Evolutionary conservation across 2,329 filamentous ascomycete species (phyloP).

Genomic region (Dothidotthia symphoricarpi): DNA sequence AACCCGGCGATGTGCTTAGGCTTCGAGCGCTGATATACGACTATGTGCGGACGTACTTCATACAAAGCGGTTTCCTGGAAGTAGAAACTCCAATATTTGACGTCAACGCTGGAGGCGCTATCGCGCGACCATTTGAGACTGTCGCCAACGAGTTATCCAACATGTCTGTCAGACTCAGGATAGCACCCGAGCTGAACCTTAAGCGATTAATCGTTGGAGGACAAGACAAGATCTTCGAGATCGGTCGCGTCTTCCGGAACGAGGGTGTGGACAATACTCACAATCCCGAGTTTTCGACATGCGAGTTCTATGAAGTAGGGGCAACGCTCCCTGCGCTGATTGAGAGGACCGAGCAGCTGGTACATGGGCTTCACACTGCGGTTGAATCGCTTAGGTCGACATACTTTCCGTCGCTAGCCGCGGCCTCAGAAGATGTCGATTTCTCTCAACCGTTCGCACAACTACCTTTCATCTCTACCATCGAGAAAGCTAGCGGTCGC

Average conservation of each 20-base stretch:
- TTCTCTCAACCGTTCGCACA: conserved; percentile 61
- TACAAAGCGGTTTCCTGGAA: conserved; percentile 72
- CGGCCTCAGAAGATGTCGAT: conserved; percentile 49
- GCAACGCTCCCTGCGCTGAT: conserved; percentile 75
- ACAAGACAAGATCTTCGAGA: conserved; percentile 86
- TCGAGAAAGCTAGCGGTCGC: conserved; percentile 67
- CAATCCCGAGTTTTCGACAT: conserved; percentile 96
- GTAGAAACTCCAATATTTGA: conserved; percentile 89
- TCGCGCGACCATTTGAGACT: conserved; percentile 83
- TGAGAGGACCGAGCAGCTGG: conserved; percentile 68
- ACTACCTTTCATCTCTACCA: conserved; percentile 77
- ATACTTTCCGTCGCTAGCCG: conserved; percentile 31
- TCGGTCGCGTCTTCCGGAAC: conserved; percentile 89
- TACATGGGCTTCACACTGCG: conserved; percentile 46
- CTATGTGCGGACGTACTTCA: conserved; percentile 70
- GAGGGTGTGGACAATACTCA: conserved; percentile 73
- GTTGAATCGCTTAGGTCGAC: conserved; percentile 47
- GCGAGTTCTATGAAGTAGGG: conserved; percentile 93
- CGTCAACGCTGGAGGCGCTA: conserved; percentile 78
- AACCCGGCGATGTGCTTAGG: conserved; percentile 66
- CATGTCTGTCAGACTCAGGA: conserved; percentile 71
- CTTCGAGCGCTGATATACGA: conserved; percentile 73
- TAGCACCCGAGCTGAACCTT: conserved; percentile 92
- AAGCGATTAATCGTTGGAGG: conserved; percentile 89
- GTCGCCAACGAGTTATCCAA: conserved; percentile 71